Evolutionary conservation across 495 filamentous ascomycete genomes (phyloP).

Genomic region (Aspergillus conjunctus): DNA sequence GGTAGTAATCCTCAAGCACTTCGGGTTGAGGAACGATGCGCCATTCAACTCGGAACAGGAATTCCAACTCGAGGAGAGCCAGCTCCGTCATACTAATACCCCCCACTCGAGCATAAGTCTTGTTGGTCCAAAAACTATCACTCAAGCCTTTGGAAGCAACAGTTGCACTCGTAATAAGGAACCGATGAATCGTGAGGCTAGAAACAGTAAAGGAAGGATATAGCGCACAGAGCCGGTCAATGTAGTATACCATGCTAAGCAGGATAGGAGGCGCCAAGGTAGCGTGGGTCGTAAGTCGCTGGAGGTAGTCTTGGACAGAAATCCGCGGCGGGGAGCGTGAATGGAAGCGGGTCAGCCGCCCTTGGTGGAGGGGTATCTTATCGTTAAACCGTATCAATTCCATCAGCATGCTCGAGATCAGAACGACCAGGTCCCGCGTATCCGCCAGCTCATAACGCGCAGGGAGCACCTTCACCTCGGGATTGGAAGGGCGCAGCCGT

Average conservation of each 20-base stretch:
- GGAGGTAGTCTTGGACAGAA: conserved; percentile 87
- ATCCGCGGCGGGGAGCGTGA: conserved; percentile 94
- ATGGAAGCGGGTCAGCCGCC: conserved; percentile 89
- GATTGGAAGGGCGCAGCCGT: conserved; percentile 54
- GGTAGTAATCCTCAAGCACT: conserved; percentile 88
- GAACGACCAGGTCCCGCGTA: conserved; percentile 78
- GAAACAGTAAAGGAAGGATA: conserved; percentile 94
- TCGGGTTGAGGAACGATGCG: conserved; percentile 95
- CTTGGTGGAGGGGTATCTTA: conserved; percentile 77
- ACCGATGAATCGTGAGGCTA: conserved; percentile 93
- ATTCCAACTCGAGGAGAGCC: conserved; percentile 92
- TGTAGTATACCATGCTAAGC: conserved; percentile 99
- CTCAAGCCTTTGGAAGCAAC: conserved; percentile 95
- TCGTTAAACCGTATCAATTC: conserved; percentile 95
- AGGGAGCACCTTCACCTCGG: conserved; percentile 72
- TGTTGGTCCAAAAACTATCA: conserved; percentile 97
- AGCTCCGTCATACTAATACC: conserved; percentile 87
- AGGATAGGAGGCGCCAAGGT: conserved; percentile 90
- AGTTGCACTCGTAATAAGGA: conserved; percentile 91
- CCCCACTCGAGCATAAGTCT: conserved; percentile 89
- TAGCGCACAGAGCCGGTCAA: conserved; percentile 88
- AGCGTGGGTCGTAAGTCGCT: conserved; percentile 89
- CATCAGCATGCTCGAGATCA: conserved; percentile 93
- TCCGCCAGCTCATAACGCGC: conserved; percentile 74
- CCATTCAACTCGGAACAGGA: conserved; percentile 89